Evolutionary conservation across 495 filamentous ascomycete species (phyloP).

Genomic region (Aspergillus sclerotioniger): DNA sequence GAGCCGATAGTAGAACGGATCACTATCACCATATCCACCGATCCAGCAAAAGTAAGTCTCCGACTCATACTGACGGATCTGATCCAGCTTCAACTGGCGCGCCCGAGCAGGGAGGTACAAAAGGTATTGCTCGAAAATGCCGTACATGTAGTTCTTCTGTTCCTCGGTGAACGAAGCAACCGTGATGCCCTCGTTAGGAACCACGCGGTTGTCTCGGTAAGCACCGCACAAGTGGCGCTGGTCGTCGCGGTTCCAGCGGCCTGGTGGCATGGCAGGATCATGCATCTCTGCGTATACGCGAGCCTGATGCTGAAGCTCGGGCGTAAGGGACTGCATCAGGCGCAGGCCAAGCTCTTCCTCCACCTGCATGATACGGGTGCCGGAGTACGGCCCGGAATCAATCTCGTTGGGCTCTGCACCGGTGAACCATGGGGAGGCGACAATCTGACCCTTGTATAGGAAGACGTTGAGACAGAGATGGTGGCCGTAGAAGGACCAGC

Average conservation of each 20-base stretch:
- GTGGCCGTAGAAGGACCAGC: constrained; percentile 74
- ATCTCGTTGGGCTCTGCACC: constrained; percentile 76
- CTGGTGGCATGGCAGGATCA: constrained; percentile 61
- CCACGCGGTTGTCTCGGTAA: constrained; percentile 70
- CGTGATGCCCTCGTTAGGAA: constrained; percentile 68
- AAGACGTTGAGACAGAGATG: constrained; percentile 71
- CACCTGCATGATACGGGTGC: constrained; percentile 61
- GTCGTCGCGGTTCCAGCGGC: constrained; percentile 73
- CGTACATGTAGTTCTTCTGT: constrained; percentile 54
- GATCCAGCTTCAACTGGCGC: constrained; percentile 48
- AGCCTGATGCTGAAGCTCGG: constrained; percentile 48
- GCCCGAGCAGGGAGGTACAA: constrained; percentile 58
- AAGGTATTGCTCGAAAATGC: constrained; percentile 58
- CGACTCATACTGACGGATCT: constrained; percentile 49
- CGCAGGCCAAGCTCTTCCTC: constrained; percentile 61
- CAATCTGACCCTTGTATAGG: constrained; percentile 56
- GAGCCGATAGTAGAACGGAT: constrained; percentile 74
- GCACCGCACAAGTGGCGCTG: constrained; percentile 73
- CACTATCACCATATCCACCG: constrained; percentile 60
- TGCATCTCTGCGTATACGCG: constrained; percentile 54
- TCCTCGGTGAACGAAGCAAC: constrained; percentile 38
- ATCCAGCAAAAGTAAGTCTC: constrained; percentile 81
- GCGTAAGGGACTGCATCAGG: constrained; percentile 63
- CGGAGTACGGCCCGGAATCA: constrained; percentile 58
- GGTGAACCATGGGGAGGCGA: constrained; percentile 69